phyloP scores from a whole-genome alignment of 768 basidiomycete species.

The Podaxis carcinomalis region DNA sequence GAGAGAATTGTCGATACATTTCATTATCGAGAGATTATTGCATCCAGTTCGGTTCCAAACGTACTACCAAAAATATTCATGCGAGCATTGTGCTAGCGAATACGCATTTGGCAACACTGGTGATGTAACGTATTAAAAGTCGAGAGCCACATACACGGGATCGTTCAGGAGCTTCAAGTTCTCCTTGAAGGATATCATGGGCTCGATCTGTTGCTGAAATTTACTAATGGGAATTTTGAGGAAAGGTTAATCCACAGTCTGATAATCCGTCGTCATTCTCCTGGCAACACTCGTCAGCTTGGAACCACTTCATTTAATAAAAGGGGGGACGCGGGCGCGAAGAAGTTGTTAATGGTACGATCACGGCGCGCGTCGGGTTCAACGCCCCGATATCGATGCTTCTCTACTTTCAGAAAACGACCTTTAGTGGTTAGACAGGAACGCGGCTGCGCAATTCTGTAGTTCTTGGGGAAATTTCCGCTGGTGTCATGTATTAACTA shows the following conservation, averaged over 20 bases:
- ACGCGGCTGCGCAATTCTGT: background rate
- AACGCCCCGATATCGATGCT: background rate
- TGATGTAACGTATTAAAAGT: background rate
- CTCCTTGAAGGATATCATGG: background rate
- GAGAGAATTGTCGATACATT: background rate
- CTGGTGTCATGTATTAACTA: background rate
- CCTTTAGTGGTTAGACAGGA: background rate
- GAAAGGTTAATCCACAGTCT: background rate
- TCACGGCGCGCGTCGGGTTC: background rate
- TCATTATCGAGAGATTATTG: background rate
- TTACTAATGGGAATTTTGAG: background rate
- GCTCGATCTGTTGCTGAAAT: background rate
- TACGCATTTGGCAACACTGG: background rate
- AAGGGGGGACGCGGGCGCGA: background rate
- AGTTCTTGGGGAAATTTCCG: background rate
- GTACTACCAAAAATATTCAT: background rate
- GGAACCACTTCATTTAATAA: background rate
- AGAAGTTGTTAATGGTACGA: background rate
- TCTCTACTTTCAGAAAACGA: background rate
- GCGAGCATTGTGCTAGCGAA: background rate
- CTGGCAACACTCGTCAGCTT: background rate
- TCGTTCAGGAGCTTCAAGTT: background rate
- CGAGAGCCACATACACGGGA: background rate
- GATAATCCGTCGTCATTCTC: background rate
- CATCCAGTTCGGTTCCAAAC: background rate